Percentiles rank a stretch among this genome's conserved stretches.
These are phyloP conservation scores for Mortierella sp. DNA, from an alignment of 371 early-diverging fungal species.

Conservation along the genomic window DNA sequence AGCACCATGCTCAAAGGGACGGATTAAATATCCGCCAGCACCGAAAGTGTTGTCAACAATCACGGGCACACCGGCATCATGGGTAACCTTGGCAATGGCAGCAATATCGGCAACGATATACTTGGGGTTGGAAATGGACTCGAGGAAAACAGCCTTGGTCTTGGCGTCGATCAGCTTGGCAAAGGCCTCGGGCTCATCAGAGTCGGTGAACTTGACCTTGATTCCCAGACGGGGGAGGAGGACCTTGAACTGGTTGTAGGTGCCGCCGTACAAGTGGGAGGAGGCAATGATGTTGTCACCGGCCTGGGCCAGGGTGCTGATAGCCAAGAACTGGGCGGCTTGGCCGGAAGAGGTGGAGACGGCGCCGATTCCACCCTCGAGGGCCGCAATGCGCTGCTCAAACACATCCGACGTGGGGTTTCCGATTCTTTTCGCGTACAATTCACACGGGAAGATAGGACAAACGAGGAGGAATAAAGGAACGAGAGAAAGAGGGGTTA, in stretches of 20 bases:
- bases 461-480: not conserved
- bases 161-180: constrained; percentile 82
- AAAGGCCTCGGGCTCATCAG: constrained; percentile 80
- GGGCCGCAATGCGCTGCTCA: constrained; percentile 90
- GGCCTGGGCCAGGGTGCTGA: constrained; percentile 78
- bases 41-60: constrained; percentile 94
- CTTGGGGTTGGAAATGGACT: constrained; percentile 91
- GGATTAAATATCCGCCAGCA: constrained; percentile 88
- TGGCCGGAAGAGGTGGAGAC: constrained; percentile 80
- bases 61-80: constrained; percentile 86
- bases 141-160: constrained; percentile 89
- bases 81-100: constrained; percentile 83
- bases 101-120: constrained; percentile 88
- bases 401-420: constrained; percentile 93
- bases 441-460: not conserved
- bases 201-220: constrained; percentile 78
- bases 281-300: constrained; percentile 91
- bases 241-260: constrained; percentile 91
- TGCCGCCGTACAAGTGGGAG: constrained; percentile 87
- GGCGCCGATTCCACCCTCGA: constrained; percentile 82
- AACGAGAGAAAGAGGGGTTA: not conserved
- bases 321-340: constrained; percentile 87
- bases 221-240: constrained; percentile 87
- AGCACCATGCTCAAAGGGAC: constrained; percentile 91
- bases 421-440: constrained; percentile 62